Conservation (phyloP, 176 grass and related monocot species). For the Puya raimondii region DNA sequence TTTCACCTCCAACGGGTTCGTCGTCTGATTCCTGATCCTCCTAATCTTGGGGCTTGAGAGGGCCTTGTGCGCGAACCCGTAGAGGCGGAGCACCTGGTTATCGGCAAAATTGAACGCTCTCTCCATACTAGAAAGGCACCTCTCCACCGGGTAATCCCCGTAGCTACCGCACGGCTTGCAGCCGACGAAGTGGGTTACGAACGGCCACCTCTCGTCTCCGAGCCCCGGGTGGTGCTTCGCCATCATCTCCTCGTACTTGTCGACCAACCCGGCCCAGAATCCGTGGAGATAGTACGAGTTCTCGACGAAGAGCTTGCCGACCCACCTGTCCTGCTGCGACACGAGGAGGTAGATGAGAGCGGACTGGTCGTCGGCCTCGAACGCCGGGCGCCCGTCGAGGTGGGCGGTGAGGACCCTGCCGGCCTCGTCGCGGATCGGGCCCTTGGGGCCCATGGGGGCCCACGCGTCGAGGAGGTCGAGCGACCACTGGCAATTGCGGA, state of each 20-base stretch:
- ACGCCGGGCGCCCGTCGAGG: conserved; percentile 53
- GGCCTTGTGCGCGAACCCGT: conserved; percentile 65
- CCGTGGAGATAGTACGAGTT: conserved; percentile 73
- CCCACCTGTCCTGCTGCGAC: conserved; percentile 53
- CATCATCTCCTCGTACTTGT: conserved; percentile 58
- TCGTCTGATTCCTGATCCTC: conserved; percentile 41
- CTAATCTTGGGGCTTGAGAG: conserved; percentile 40
- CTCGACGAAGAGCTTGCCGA: conserved; percentile 54
- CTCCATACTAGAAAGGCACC: conserved; percentile 55
- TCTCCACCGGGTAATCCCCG: conserved; percentile 50
- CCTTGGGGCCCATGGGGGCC: conserved; percentile 70
- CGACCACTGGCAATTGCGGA: conserved; percentile 95
- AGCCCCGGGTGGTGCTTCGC: conserved; percentile 33
- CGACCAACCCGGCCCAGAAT: conserved; percentile 62
- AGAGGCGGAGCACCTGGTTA: conserved; percentile 66
- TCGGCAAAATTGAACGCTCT: conserved; percentile 84
- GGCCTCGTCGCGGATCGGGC: conserved; percentile 50
- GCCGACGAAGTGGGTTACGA: conserved; percentile 90
- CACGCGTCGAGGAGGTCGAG: conserved; percentile 69
- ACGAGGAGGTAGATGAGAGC: conserved; percentile 75
- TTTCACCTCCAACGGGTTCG: conserved; percentile 39
- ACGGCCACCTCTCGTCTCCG: conserved; percentile 67
- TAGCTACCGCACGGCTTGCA: conserved; percentile 87
- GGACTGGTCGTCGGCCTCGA: conserved; percentile 95
- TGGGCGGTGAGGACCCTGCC: conserved; percentile 47